A percentile compares a stretch with the other conserved stretches of the same genome.
Evolutionary conservation across 1,139 yeast genomes (phyloP).

Genomic region (Blastobotrys arbuscula): DNA sequence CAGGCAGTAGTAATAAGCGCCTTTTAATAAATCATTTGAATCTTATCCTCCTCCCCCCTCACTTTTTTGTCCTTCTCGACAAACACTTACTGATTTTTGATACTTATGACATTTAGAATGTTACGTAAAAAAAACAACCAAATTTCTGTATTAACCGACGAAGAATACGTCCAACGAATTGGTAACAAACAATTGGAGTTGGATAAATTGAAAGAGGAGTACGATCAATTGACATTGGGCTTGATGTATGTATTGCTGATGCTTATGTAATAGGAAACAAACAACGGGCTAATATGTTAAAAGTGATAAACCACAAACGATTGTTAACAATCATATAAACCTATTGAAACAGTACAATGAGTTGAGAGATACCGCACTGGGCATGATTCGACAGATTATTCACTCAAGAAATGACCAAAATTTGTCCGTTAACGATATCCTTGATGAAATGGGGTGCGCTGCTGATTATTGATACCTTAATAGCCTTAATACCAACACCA

Average conservation of each 20-base stretch:
- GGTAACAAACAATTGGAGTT: neutral
- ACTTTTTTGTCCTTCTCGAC: no score
- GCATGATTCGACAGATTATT: constrained; percentile 47
- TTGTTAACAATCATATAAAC: constrained; percentile 42
- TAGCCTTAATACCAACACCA: no score
- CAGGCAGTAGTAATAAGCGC: no score
- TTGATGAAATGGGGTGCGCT: constrained; percentile 32
- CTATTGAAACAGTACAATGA: constrained; percentile 46
- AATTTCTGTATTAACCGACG: neutral
- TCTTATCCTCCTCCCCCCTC: no score
- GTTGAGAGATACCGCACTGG: constrained; percentile 46
- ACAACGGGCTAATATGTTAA: neutral
- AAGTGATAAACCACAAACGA: constrained; percentile 18
- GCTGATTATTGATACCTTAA: neutral
- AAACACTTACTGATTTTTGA: no score
- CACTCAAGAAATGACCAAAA: constrained; percentile 41
- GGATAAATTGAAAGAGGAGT: neutral
- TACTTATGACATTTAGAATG: neutral
- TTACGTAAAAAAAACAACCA: neutral
- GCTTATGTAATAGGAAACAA: no score
- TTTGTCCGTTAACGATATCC: constrained; percentile 36
- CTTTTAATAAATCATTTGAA: no score
- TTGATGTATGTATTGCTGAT: constrained; percentile 9
- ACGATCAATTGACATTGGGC: neutral
- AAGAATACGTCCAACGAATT: neutral